A percentile compares a stretch with the other conserved stretches of the same genome.
Evolutionary conservation across 2,329 filamentous ascomycete genomes (phyloP).

Genomic region (Penicillium psychrosexuale): DNA sequence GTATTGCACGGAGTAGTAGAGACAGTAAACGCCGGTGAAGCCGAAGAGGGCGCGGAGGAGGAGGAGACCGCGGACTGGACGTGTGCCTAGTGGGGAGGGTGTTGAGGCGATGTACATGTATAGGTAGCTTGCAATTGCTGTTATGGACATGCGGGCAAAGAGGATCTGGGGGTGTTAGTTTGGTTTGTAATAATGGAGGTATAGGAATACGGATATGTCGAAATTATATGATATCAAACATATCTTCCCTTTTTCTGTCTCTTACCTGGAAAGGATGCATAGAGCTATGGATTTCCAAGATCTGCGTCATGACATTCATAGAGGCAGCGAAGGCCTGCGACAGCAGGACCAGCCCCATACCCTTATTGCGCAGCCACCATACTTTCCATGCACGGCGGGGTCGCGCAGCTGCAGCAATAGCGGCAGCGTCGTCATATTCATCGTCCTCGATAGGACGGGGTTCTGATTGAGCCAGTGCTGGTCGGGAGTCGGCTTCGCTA

Average conservation of each 20-base stretch:
- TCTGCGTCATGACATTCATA: conserved; percentile 79
- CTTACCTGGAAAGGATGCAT: conserved; percentile 73
- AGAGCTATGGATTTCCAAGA: conserved; percentile 67
- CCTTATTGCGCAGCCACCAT: conserved; percentile 64
- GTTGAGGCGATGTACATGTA: conserved; percentile 73
- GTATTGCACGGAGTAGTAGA: conserved; percentile 73
- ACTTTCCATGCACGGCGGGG: conserved; percentile 29
- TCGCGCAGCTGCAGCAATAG: conserved; percentile 6
- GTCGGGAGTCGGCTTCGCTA: background rate
- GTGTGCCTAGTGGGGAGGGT: conserved; percentile 66
- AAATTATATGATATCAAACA: background rate
- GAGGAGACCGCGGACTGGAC: conserved; percentile 65
- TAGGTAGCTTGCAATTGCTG: conserved; percentile 59
- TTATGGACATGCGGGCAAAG: conserved; percentile 75
- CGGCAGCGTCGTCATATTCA: background rate
- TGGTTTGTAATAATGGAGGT: background rate
- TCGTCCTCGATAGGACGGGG: conserved; percentile 16
- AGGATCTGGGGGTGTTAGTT: conserved; percentile 55
- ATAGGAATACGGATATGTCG: background rate
- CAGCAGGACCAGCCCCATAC: conserved; percentile 67
- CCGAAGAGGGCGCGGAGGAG: conserved; percentile 66
- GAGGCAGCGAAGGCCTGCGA: conserved; percentile 77
- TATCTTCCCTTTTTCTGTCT: background rate
- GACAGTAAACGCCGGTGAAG: conserved; percentile 74
- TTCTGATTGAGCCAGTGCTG: conserved; percentile 16